phyloP scores from a whole-genome alignment of 2,329 filamentous ascomycete genomes.

The Nakataea oryzae region DNA sequence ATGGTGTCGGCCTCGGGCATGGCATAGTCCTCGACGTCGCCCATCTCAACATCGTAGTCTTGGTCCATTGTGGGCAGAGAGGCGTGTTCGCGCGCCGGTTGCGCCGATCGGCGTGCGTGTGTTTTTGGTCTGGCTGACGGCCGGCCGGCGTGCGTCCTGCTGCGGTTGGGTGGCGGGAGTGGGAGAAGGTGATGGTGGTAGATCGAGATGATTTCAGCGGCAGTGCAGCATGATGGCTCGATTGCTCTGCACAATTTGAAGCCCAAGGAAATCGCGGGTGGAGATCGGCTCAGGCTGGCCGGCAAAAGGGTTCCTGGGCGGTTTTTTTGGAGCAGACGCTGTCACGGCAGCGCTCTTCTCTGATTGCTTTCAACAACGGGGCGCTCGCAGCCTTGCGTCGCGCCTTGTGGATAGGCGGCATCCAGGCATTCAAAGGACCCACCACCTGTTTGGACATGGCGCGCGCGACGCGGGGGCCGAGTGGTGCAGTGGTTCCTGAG shows the following conservation, averaged over 20 bases:
- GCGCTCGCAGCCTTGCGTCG: background rate
- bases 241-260: background rate
- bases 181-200: background rate
- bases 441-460: no score
- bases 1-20: slow-evolving; percentile 19
- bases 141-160: no score
- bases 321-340: background rate
- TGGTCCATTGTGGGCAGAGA: slow-evolving; percentile 35
- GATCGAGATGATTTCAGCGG: background rate
- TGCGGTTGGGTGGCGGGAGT: background rate
- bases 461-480: no score
- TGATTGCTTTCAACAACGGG: background rate
- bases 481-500: no score
- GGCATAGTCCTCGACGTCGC: slow-evolving; percentile 26
- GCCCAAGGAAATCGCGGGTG: background rate
- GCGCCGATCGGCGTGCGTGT: background rate
- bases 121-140: background rate
- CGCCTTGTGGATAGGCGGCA: background rate
- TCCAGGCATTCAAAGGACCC: no score
- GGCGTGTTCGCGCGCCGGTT: background rate
- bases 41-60: slow-evolving; percentile 61
- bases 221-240: background rate
- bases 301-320: no score
- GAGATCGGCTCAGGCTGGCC: background rate
- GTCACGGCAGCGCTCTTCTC: background rate